These are phyloP conservation scores for Rhodomyrtus tomentosa DNA, from an alignment of 345 rosid genomes.

Conservation along the genomic window DNA sequence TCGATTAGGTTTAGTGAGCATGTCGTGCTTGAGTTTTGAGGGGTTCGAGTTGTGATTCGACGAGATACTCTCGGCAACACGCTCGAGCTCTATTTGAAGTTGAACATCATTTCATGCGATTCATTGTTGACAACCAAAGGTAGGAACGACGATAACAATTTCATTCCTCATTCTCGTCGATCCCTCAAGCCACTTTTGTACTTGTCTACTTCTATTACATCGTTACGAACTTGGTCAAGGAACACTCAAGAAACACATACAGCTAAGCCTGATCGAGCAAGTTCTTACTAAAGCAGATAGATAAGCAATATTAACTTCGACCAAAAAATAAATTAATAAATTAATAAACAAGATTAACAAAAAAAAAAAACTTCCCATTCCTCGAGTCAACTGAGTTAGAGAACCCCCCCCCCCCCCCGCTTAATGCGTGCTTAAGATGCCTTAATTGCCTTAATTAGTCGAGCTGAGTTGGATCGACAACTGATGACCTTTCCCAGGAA, in stretches of 20 bases:
- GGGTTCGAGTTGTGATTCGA: too few species aligned
- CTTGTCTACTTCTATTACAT: background rate
- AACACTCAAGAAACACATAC: background rate
- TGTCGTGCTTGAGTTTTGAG: too few species aligned
- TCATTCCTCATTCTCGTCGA: background rate
- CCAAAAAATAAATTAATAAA: too few species aligned
- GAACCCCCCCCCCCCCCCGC: background rate
- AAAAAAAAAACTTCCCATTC: background rate
- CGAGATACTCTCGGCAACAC: too few species aligned
- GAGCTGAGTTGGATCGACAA: background rate
- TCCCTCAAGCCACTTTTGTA: background rate
- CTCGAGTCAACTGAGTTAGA: background rate
- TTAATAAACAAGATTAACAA: background rate
- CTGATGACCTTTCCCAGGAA: background rate
- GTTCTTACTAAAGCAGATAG: background rate
- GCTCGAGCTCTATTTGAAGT: background rate
- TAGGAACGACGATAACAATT: background rate
- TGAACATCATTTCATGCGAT: background rate
- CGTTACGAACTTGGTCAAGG: background rate
- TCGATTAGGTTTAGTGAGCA: too few species aligned
- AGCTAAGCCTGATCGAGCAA: background rate
- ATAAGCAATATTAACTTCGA: background rate
- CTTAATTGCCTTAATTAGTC: background rate
- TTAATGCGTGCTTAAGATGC: background rate
- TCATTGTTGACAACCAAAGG: background rate